A percentile compares a stretch with the other conserved stretches of the same genome.
Conservation (phyloP, 1,139 yeast species). For the Candida glucosophila region DNA sequence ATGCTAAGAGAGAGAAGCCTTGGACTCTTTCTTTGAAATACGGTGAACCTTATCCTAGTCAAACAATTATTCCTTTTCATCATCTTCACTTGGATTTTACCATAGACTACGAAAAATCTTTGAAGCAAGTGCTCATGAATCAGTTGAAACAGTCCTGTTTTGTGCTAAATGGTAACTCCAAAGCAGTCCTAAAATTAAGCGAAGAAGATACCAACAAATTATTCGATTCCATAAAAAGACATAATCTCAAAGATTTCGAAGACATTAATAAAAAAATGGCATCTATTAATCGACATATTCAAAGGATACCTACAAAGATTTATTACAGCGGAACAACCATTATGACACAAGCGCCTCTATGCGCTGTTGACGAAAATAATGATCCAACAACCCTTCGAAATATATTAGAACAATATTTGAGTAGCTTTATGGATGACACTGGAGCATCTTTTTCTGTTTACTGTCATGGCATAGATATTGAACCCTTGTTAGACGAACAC, state of each 20-base stretch:
- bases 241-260: constrained; percentile 18
- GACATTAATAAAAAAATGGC: constrained; percentile 22
- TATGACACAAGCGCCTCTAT: constrained; percentile 42
- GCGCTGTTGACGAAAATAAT: constrained; percentile 12
- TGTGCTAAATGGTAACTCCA: constrained; percentile 65
- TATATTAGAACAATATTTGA: constrained; percentile 31
- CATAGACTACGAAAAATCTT: constrained; percentile 16
- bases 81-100: constrained; percentile 6
- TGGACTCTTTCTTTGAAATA: constrained; percentile 47
- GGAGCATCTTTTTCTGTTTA: constrained; percentile 36
- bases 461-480: constrained; percentile 58
- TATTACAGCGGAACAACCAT: constrained; percentile 40
- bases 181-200: constrained; percentile 66
- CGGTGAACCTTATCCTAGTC: constrained; percentile 39
- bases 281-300: constrained; percentile 18
- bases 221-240: constrained; percentile 44
- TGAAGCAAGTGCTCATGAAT: constrained; percentile 58
- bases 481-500: constrained; percentile 27
- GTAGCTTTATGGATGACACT: constrained; percentile 26
- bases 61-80: constrained; percentile 42
- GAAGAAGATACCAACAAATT: constrained; percentile 47
- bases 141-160: constrained; percentile 74
- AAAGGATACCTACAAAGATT: constrained; percentile 51
- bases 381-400: constrained; percentile 21
- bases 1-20: constrained; percentile 3